Evolutionary conservation across 805 yeast genomes (phyloP).

Genomic region (Nakazawaea populi): DNA sequence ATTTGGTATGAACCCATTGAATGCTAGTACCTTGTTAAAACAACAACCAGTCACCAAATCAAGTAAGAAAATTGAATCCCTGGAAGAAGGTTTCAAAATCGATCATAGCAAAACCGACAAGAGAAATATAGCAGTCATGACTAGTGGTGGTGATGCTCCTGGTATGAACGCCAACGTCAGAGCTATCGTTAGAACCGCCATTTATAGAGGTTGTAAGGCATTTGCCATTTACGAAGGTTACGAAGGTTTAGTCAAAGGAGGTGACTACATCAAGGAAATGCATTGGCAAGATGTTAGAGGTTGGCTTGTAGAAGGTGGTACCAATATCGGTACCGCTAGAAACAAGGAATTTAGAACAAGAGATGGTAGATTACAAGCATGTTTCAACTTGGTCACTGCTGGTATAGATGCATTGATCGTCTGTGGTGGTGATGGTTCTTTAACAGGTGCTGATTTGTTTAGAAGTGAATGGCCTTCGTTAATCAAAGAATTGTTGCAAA

Average conservation of each 20-base stretch:
- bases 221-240: constrained; percentile 93
- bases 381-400: constrained; percentile 57
- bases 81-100: not conserved
- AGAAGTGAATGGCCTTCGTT: constrained; percentile 75
- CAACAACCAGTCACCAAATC: not conserved
- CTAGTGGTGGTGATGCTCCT: constrained; percentile 98
- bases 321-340: constrained; percentile 75
- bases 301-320: constrained; percentile 68
- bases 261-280: constrained; percentile 60
- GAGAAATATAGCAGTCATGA: constrained; percentile 86
- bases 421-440: constrained; percentile 81
- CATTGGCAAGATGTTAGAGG: constrained; percentile 71
- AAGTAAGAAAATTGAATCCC: not conserved
- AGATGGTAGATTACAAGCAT: constrained; percentile 57
- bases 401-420: constrained; percentile 78
- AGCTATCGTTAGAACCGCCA: constrained; percentile 92
- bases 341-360: constrained; percentile 63
- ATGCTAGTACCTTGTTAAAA: constrained; percentile 5
- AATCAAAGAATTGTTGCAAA: constrained; percentile 46
- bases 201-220: constrained; percentile 81
- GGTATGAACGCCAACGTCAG: constrained; percentile 98
- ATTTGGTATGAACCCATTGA: constrained; percentile 25
- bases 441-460: constrained; percentile 77
- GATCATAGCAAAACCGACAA: constrained; percentile 5
- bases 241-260: constrained; percentile 88